phyloP scores from a whole-genome alignment of 2,329 filamentous ascomycete genomes.

The Sclerotinia sclerotiorum region DNA sequence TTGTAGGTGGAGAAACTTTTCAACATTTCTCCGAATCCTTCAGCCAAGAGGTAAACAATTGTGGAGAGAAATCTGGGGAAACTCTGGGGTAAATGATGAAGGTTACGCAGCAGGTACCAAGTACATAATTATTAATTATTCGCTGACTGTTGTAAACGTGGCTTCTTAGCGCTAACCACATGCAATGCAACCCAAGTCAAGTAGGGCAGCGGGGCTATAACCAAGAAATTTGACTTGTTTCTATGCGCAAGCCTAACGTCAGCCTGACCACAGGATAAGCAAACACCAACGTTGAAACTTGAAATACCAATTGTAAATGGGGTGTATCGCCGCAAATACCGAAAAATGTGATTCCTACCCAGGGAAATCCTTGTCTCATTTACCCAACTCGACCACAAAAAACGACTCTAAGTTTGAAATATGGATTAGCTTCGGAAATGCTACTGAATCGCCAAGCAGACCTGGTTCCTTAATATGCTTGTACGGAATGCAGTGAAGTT shows the following conservation, averaged over 20 bases:
- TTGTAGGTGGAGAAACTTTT: constrained; percentile 17
- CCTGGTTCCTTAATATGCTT: not conserved
- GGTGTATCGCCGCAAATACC: not conserved
- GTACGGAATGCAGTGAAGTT: not conserved
- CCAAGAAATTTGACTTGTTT: not conserved
- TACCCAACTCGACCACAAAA: not conserved
- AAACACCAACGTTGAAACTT: not conserved
- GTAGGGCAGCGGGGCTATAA: not conserved
- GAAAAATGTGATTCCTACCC: not conserved
- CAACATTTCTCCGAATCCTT: not conserved
- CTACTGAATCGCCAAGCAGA: no score
- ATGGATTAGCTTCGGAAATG: no score
- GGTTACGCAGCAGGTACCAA: not conserved
- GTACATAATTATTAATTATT: not conserved
- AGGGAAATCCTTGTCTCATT: not conserved
- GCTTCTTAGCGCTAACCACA: not conserved
- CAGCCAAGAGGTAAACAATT: not conserved
- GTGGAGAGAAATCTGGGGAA: constrained; percentile 1
- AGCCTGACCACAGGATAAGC: not conserved
- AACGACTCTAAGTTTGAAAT: not conserved
- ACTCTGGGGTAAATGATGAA: not conserved
- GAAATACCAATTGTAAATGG: not conserved
- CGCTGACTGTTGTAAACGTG: not conserved
- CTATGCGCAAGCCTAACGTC: not conserved
- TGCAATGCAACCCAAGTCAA: not conserved